Percentiles rank a stretch among this genome's conserved stretches.
phyloP scores from a whole-genome alignment of 148 eudicot species.

The Nepenthes mirabilis region DNA sequence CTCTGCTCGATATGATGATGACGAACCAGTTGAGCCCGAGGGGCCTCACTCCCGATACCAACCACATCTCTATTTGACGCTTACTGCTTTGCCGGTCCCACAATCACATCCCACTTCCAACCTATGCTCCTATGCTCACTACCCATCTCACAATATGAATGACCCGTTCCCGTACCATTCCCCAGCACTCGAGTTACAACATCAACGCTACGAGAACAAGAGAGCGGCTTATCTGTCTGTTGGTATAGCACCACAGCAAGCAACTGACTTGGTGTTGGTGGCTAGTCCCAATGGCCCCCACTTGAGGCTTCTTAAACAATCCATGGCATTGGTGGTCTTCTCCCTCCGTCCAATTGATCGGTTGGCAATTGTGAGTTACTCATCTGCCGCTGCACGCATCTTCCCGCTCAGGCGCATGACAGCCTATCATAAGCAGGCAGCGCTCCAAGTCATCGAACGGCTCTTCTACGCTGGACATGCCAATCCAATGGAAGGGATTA shows the following conservation, averaged over 20 bases:
- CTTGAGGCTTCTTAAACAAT: conserved; percentile 78
- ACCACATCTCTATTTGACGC: conserved; percentile 49
- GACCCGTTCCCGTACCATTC: conserved; percentile 14
- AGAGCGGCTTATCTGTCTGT: conserved; percentile 40
- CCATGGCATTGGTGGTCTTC: conserved; percentile 59
- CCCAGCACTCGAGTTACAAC: conserved; percentile 12
- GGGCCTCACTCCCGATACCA: conserved; percentile 24
- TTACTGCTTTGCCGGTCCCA: conserved; percentile 20
- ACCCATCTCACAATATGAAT: conserved; percentile 7
- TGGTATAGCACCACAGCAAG: conserved; percentile 46
- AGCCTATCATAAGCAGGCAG: conserved; percentile 61
- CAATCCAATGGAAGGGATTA: conserved; percentile 65
- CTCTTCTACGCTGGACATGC: conserved; percentile 62
- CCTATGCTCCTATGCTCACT: conserved; percentile 20
- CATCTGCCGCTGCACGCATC: conserved; percentile 68
- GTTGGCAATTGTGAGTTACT: conserved; percentile 74
- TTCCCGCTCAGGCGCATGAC: conserved; percentile 84
- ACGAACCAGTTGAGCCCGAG: conserved; percentile 67
- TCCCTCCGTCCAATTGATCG: conserved; percentile 68
- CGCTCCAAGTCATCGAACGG: conserved; percentile 77
- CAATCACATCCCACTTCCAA: conserved; percentile 21
- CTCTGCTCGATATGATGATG: conserved; percentile 69
- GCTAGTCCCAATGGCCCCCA: conserved; percentile 82
- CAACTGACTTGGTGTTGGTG: conserved; percentile 67
- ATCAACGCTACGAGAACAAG: conserved; percentile 19